These are phyloP conservation scores for Arabidopsis lyrata DNA, from an alignment of 441 rosid genomes.

Conservation along the genomic window DNA sequence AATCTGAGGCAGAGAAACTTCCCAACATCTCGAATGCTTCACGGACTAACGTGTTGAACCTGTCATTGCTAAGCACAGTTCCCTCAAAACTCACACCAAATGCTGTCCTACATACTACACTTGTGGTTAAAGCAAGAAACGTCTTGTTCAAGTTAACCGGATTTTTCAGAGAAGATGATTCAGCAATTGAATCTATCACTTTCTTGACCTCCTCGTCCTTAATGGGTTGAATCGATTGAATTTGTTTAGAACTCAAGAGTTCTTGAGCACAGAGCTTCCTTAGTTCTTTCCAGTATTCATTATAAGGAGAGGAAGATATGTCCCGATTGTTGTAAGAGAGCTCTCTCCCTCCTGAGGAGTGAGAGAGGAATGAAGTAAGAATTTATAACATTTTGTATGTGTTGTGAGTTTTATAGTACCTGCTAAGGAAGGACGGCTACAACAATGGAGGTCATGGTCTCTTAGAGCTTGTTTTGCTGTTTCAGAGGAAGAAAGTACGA, in stretches of 20 bases:
- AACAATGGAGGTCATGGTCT: slow-evolving; percentile 52
- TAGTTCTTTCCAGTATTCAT: slow-evolving; percentile 56
- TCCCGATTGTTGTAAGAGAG: slow-evolving; percentile 55
- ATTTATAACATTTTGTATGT: not conserved
- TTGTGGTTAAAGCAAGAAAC: slow-evolving; percentile 44
- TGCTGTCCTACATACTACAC: slow-evolving; percentile 46
- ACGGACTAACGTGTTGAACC: slow-evolving; percentile 46
- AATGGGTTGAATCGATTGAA: slow-evolving; percentile 49
- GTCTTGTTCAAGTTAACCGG: slow-evolving; percentile 51
- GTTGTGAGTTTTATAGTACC: slow-evolving; percentile 20
- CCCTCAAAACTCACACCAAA: slow-evolving; percentile 52
- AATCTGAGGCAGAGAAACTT: slow-evolving; percentile 53
- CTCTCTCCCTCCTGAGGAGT: slow-evolving; percentile 32
- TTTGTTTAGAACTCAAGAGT: slow-evolving; percentile 53
- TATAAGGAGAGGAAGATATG: slow-evolving; percentile 52
- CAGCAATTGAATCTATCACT: slow-evolving; percentile 43
- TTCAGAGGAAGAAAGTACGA: slow-evolving; percentile 54
- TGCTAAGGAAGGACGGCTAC: slow-evolving; percentile 52
- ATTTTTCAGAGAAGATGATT: slow-evolving; percentile 38
- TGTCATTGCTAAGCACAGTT: slow-evolving; percentile 41
- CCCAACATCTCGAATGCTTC: slow-evolving; percentile 43
- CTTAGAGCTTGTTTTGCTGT: slow-evolving; percentile 55
- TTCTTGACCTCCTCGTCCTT: slow-evolving; percentile 55
- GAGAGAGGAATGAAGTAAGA: not conserved
- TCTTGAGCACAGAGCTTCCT: slow-evolving; percentile 50